Percentiles rank a stretch among this genome's conserved stretches.
phyloP scores from a whole-genome alignment of 78 protist species.

The Dictyostelium brefeldianum region DNA sequence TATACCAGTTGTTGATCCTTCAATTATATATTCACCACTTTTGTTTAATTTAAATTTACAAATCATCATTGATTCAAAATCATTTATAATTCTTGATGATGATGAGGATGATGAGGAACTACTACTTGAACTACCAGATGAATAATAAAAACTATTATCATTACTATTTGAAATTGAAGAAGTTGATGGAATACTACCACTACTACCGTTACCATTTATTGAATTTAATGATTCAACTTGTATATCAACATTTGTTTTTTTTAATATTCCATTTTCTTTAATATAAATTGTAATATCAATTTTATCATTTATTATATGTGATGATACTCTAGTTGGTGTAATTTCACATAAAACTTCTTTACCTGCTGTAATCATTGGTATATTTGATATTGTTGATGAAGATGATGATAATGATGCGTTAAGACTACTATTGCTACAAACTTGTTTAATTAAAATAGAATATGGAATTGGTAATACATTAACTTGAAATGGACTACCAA shows the following conservation, averaged over 20 bases:
- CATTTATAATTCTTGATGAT: background rate
- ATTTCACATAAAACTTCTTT: slow-evolving; percentile 40
- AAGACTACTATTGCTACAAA: no score
- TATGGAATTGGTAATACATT: slow-evolving; percentile 18
- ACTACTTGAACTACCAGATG: background rate
- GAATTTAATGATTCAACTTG: background rate
- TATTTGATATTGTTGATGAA: background rate
- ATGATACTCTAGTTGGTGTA: background rate
- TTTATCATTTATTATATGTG: slow-evolving; percentile 36
- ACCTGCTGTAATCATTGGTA: slow-evolving; percentile 5
- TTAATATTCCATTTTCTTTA: slow-evolving; percentile 41
- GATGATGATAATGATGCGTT: background rate
- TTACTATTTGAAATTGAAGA: background rate
- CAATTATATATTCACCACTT: slow-evolving; percentile 59
- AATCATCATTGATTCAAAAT: slow-evolving; percentile 10
- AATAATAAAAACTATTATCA: background rate
- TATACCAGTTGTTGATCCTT: slow-evolving; percentile 13
- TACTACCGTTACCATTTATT: background rate
- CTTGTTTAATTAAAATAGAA: background rate
- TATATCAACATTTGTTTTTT: slow-evolving; percentile 35
- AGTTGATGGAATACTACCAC: background rate
- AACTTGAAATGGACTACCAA: slow-evolving; percentile 40
- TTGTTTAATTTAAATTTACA: slow-evolving; percentile 25
- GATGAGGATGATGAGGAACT: background rate
- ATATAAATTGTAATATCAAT: slow-evolving; percentile 36